Conservation (phyloP, 306 rosid species). For the Castanospermum australe region DNA sequence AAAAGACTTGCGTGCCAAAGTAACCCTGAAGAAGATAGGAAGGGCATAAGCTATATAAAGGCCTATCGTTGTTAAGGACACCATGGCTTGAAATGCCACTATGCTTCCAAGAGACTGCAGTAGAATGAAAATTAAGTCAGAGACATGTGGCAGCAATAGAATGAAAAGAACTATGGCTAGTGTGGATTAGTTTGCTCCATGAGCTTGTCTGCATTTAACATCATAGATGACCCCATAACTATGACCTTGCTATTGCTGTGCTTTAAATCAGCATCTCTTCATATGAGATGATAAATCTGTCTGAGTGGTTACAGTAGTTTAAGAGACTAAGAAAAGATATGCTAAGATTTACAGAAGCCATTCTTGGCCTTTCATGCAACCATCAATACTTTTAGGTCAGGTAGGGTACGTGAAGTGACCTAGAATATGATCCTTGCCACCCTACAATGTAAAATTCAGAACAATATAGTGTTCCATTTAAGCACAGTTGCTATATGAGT, state of each 20-base stretch:
- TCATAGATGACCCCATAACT: background rate
- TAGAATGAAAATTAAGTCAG: constrained; percentile 21
- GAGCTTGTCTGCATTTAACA: background rate
- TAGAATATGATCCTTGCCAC: background rate
- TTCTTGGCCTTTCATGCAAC: too few relatives aligned
- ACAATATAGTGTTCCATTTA: background rate
- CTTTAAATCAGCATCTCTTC: background rate
- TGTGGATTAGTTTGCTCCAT: background rate
- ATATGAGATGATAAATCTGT: background rate
- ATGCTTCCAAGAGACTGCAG: constrained; percentile 94
- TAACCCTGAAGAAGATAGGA: constrained; percentile 88
- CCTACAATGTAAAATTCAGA: background rate
- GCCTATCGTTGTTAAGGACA: constrained; percentile 88
- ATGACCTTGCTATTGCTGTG: background rate
- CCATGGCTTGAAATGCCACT: constrained; percentile 96
- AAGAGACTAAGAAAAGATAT: background rate
- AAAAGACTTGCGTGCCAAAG: constrained; percentile 70
- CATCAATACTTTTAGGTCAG: background rate
- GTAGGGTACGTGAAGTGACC: background rate
- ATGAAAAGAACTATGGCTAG: background rate
- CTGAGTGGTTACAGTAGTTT: background rate
- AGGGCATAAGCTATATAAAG: constrained; percentile 90
- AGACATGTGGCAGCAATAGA: background rate
- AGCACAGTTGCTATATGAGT: background rate
- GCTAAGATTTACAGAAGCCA: background rate